phyloP scores from a whole-genome alignment of 495 filamentous ascomycete genomes.

The Neurospora sp. region DNA sequence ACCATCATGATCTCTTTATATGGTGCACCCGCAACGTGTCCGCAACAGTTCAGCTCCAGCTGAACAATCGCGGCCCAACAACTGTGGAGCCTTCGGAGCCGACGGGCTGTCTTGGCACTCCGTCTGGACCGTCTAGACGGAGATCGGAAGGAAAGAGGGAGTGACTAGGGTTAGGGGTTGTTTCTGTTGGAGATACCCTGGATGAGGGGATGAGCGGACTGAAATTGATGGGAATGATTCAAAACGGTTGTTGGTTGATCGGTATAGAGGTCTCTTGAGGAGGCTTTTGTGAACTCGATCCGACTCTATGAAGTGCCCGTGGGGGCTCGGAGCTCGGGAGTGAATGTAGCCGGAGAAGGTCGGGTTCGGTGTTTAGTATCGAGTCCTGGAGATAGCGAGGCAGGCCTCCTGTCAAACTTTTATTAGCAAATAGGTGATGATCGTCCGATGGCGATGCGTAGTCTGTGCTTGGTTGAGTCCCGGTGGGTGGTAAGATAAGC shows the following conservation, averaged over 20 bases:
- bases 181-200: background rate
- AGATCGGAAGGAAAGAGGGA: background rate
- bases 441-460: background rate
- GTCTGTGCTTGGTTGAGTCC: background rate
- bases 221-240: background rate
- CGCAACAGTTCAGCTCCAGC: background rate
- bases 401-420: background rate
- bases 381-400: background rate
- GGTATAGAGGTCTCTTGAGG: background rate
- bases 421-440: background rate
- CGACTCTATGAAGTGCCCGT: background rate
- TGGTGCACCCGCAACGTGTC: background rate
- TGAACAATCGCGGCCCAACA: background rate
- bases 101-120: background rate
- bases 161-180: background rate
- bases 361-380: background rate
- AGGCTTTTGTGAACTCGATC: background rate
- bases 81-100: background rate
- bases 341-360: background rate
- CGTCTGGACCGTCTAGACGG: background rate
- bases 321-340: background rate
- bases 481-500: background rate
- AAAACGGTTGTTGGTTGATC: background rate
- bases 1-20: background rate
- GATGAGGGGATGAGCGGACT: background rate